Evolutionary conservation across 805 yeast species (phyloP), one percentile per base, ranked within the genome.

Genomic region (Torulaspora maleeae): DNA sequence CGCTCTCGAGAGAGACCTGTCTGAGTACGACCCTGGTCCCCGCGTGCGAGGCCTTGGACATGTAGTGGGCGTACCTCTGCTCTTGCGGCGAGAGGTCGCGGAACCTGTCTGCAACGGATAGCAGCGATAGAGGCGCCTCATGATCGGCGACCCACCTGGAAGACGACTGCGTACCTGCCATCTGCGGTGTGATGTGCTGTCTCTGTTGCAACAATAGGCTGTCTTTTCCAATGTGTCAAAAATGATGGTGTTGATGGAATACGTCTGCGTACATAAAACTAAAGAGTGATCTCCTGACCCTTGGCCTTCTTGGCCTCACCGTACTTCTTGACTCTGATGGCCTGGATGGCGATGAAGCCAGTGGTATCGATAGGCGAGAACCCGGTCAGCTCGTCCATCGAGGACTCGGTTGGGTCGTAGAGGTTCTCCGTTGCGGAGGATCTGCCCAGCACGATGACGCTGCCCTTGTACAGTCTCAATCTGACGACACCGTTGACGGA

Each of bases 381-480:
- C 49, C 96, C 99, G 48, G 97, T 89, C 64, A 93, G 82, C 74
- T 93, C 99, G 72, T 93, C 99, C 99, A 93, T 93, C 10, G 98
- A 91, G 12, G 97, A 90, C 71, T 91, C 97, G 45, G 96, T 88
- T 54, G 96, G 96, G 68, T 93, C 97, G 71, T 93, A 93, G 58
- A 93, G 80, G 74, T 89, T 91, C 75, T 93, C 99, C 50, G 98
- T 89, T 54, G 83, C 83, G 20, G 96, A 88, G 51, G 83, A 89
- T 79, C 99, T 88, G 67, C 99, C 99, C 64, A 90, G 78, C 56
- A 91, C 79, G 47, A 75, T 72, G 56, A 88, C 71, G 52, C 81
- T 74, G 59, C 99, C 99, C 79, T 93, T 93, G 82, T 91, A 93
- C 55, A 84, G 82, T 65, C 89, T 78, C 53, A 90, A 83, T 77